A percentile compares a stretch with the other conserved stretches of the same genome.
Evolutionary conservation across 371 early-diverging fungal genomes (phyloP).

Genomic region (Apophysomyces trapeziformis): DNA sequence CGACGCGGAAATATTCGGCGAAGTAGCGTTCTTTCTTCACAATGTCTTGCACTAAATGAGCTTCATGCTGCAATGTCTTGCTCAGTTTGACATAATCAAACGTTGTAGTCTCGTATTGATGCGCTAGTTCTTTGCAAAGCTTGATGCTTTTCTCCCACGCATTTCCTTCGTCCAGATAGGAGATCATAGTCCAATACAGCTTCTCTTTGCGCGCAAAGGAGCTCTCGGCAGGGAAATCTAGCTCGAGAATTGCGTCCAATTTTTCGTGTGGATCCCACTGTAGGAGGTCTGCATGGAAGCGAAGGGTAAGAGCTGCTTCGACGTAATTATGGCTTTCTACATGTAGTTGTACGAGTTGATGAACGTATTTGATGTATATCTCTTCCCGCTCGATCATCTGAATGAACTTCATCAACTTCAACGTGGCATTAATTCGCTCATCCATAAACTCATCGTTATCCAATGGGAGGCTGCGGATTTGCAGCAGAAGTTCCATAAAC

Average conservation of each 20-base stretch:
- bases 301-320: slow-evolving; percentile 75
- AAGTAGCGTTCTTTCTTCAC: slow-evolving; percentile 66
- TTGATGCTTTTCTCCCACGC: slow-evolving; percentile 78
- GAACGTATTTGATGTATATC: slow-evolving; percentile 76
- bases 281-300: slow-evolving; percentile 71
- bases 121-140: slow-evolving; percentile 63
- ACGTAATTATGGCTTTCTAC: slow-evolving; percentile 60
- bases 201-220: slow-evolving; percentile 71
- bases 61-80: slow-evolving; percentile 60
- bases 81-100: slow-evolving; percentile 66
- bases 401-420: slow-evolving; percentile 70
- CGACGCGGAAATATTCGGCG: slow-evolving; percentile 78
- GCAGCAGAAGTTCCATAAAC: slow-evolving; percentile 60
- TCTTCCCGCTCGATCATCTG: slow-evolving; percentile 65
- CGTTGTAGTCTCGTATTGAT: slow-evolving; percentile 58
- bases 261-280: slow-evolving; percentile 62
- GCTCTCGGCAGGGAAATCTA: slow-evolving; percentile 56
- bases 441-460: slow-evolving; percentile 68
- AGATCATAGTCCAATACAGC: slow-evolving; percentile 63
- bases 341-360: slow-evolving; percentile 68
- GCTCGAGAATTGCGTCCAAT: slow-evolving; percentile 54
- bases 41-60: slow-evolving; percentile 62
- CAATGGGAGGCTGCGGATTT: slow-evolving; percentile 61
- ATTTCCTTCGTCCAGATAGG: slow-evolving; percentile 64
- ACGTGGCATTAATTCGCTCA: slow-evolving; percentile 64